Conservation (phyloP, 78 protist genomes). For the Dictyostelium citrinum region DNA sequence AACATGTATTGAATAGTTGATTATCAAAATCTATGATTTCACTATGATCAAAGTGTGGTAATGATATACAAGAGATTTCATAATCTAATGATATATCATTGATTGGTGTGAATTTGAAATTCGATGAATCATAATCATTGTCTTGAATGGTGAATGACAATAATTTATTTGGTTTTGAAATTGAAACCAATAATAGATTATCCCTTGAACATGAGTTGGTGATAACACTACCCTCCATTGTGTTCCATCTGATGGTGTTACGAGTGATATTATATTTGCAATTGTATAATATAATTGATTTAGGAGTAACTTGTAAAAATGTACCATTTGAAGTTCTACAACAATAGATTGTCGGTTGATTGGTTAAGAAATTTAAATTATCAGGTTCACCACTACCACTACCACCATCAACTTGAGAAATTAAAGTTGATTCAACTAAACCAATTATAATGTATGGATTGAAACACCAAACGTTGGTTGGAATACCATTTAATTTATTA, state of each 20-base stretch:
- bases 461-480: constrained; percentile 7
- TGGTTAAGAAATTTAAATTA: neutral
- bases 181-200: neutral
- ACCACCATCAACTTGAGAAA: neutral
- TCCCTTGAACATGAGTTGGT: neutral
- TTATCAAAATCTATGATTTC: neutral
- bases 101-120: neutral
- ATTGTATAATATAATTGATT: neutral
- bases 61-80: constrained; percentile 5
- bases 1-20: neutral
- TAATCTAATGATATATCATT: neutral
- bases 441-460: neutral
- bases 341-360: constrained; percentile 5
- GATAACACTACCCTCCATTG: neutral
- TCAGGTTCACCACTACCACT: neutral
- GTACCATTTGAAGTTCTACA: neutral
- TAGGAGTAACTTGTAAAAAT: constrained; percentile 10
- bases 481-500: neutral
- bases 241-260: neutral
- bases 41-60: neutral
- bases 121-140: neutral
- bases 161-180: constrained; percentile 22
- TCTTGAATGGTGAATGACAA: neutral
- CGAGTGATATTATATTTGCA: neutral
- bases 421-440: neutral